Percentiles rank a stretch among this genome's conserved stretches.
phyloP scores from a whole-genome alignment of 495 filamentous ascomycete species.

The Talaromyces borbonicus region DNA sequence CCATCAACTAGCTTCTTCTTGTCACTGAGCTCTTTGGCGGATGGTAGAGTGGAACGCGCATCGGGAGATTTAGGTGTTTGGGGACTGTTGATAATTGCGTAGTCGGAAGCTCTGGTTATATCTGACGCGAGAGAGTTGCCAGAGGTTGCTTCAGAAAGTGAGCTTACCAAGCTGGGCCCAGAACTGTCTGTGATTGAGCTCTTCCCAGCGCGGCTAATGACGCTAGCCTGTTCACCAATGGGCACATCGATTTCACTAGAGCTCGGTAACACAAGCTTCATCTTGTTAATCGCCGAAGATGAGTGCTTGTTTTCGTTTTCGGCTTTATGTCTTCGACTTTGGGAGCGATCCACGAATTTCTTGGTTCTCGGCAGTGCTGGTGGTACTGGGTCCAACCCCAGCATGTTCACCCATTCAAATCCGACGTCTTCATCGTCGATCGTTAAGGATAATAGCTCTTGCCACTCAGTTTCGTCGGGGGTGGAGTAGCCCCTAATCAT shows the following conservation, averaged over 20 bases:
- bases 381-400: conserved; percentile 68
- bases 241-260: conserved; percentile 55
- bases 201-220: conserved; percentile 15
- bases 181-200: conserved; percentile 27
- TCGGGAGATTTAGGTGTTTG: conserved; percentile 18
- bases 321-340: conserved; percentile 25
- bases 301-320: neutral
- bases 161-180: conserved; percentile 28
- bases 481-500: conserved; percentile 58
- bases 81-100: conserved; percentile 18
- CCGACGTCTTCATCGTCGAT: conserved; percentile 64
- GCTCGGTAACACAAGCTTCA: conserved; percentile 23
- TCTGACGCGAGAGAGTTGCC: conserved; percentile 25
- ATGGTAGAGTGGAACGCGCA: conserved; percentile 8
- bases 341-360: conserved; percentile 41
- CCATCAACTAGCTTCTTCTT: conserved; percentile 13
- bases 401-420: conserved; percentile 79
- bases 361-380: conserved; percentile 45
- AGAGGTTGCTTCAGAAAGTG: conserved; percentile 20
- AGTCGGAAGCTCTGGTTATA: conserved; percentile 31
- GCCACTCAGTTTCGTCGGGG: conserved; percentile 49
- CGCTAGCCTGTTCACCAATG: conserved; percentile 56
- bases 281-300: conserved; percentile 3
- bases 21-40: conserved; percentile 6
- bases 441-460: conserved; percentile 65